A percentile compares a stretch with the other conserved stretches of the same genome.
Evolutionary conservation across 306 rosid species (phyloP).

Genomic region (Datisca glomerata): DNA sequence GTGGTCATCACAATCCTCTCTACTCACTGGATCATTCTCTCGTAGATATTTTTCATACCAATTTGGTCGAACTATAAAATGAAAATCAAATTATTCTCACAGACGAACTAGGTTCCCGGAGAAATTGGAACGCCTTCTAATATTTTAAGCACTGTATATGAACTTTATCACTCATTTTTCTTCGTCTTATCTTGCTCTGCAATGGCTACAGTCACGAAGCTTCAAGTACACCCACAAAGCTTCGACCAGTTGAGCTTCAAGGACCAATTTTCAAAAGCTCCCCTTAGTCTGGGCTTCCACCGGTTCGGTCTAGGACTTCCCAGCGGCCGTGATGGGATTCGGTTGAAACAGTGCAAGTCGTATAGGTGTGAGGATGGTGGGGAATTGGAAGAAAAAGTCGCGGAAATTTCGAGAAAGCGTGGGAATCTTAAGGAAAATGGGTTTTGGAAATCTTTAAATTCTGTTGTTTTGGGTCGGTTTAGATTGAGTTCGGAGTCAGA

Average conservation of each 20-base stretch:
- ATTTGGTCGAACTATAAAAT: not conserved
- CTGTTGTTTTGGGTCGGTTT: conserved; percentile 37
- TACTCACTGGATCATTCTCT: not conserved
- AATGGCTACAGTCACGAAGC: conserved; percentile 44
- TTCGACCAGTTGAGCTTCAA: conserved; percentile 20
- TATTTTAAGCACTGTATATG: conserved; percentile 5
- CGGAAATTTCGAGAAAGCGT: conserved; percentile 14
- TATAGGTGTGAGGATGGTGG: conserved; percentile 43
- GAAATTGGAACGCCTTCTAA: not conserved
- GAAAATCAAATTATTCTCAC: not conserved
- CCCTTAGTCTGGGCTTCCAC: conserved; percentile 25
- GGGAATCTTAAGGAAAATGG: conserved; percentile 15
- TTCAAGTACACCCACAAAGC: conserved; percentile 42
- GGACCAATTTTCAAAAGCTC: conserved; percentile 4
- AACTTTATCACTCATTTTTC: not conserved
- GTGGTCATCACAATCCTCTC: not conserved
- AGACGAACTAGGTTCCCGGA: not conserved
- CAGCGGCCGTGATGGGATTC: conserved; percentile 27
- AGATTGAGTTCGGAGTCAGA: conserved; percentile 28
- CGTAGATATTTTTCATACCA: not conserved
- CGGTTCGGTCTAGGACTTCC: conserved; percentile 16
- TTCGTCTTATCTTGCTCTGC: not conserved
- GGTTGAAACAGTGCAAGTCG: conserved; percentile 46
- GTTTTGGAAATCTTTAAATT: conserved; percentile 51
- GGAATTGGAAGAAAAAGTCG: conserved; percentile 17